Conservation (phyloP, 1,139 yeast genomes). For the Martiniozyma asiatica region DNA sequence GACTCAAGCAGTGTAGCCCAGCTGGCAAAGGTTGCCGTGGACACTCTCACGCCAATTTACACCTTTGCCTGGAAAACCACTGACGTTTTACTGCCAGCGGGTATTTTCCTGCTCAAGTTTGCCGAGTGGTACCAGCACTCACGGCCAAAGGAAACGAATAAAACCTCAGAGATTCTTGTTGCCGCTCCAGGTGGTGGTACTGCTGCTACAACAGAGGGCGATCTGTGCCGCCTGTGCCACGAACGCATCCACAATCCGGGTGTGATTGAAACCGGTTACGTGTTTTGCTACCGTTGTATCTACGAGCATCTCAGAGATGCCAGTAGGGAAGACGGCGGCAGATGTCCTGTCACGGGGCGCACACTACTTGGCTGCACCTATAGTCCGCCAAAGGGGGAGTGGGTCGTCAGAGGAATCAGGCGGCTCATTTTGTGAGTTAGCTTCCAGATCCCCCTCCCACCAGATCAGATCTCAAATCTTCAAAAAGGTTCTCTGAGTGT, state of each 20-base stretch:
- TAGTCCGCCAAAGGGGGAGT: constrained; percentile 42
- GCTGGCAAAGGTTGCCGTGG: background rate
- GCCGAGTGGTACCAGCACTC: constrained; percentile 83
- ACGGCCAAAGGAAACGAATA: constrained; percentile 19
- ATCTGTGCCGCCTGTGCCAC: constrained; percentile 61
- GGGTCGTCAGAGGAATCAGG: constrained; percentile 71
- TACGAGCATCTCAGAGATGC: constrained; percentile 44
- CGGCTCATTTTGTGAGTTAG: constrained; percentile 50
- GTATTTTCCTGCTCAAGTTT: constrained; percentile 74
- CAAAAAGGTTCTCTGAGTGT: constrained; percentile 10
- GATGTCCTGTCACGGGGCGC: constrained; percentile 79
- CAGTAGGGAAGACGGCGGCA: constrained; percentile 42
- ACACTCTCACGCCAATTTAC: background rate
- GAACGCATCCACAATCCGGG: constrained; percentile 65
- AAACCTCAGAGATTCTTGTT: constrained; percentile 12
- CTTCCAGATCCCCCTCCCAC: too few species aligned
- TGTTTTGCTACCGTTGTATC: constrained; percentile 83
- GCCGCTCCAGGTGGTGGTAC: constrained; percentile 39
- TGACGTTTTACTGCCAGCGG: constrained; percentile 63
- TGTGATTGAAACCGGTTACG: constrained; percentile 81
- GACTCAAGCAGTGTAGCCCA: background rate
- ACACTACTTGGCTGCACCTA: constrained; percentile 62
- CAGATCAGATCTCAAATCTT: too few species aligned
- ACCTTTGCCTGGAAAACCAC: constrained; percentile 18
- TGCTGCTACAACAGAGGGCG: constrained; percentile 4